Base-by-base conservation (phyloP, 768 basidiomycete species). In the Tylopilus balloui region DNA sequence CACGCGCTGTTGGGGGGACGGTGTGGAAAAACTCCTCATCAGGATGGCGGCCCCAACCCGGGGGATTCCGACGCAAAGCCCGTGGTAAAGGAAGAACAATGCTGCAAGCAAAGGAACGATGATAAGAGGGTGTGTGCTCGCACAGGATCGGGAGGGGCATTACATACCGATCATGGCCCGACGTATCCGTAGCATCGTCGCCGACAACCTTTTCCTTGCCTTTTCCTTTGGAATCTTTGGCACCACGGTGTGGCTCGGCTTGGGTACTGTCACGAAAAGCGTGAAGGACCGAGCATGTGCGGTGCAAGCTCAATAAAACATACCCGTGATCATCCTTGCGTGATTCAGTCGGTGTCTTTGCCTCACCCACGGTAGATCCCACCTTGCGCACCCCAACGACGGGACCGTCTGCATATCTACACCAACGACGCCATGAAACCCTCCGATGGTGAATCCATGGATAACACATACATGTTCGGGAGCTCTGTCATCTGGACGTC, bases 31-130 rank as follows among this genome's bases (percentile, higher is more conserved):
- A 1, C 0, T 51, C 31, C 4, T 57, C 59, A 0, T 31, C 8
- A 0, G 43, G 50, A 10, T 23, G 0, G 15, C 48, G 50, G 9
- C 59, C 58, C 59, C 47, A 52, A 4, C 55, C 59, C 0, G 13
- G 47, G 14, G 28, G 37, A 17, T 28, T 13, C 3, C 23, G n/a
- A 3, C 1, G 21, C 3, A 21, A 9, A 9, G 15, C 9, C 17
- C 23, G 4, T 15, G 23, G 29, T 9, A 31, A 23, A 3, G 11
- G 0, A 4, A 12, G 3, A 2, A 3, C 10, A 15, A 17, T 8
- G n/a, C n/a, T n/a, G n/a, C n/a, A n/a, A n/a, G n/a, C n/a, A n/a
- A n/a, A n/a, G n/a, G 34, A 17, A 19, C 17, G 7, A 4, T 36
- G n/a, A 23, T 28, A 5, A 1, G 28, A 20, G 15, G 27, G 4